These are phyloP conservation scores for Jaltomata sinuosa DNA, from an alignment of 257 asterid species.

Conservation along the genomic window DNA sequence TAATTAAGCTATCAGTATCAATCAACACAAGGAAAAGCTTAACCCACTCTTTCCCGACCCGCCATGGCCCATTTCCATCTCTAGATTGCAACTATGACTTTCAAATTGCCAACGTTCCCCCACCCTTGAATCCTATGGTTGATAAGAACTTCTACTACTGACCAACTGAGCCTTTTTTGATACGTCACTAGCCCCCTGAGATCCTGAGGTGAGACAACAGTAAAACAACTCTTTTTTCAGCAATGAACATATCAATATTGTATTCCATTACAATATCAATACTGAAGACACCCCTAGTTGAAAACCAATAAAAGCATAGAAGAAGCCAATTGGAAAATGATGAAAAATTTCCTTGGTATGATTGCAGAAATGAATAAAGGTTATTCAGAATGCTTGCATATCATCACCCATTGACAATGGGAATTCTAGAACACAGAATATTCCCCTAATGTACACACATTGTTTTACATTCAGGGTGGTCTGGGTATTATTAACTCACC, in stretches of 20 bases:
- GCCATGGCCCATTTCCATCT: neutral
- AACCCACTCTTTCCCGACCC: neutral
- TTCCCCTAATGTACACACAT: neutral
- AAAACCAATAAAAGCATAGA: neutral
- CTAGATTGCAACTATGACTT: neutral
- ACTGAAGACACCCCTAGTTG: neutral
- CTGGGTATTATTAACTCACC: neutral
- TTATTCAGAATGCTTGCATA: neutral
- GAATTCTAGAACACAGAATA: neutral
- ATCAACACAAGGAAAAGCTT: neutral
- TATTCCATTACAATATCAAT: neutral
- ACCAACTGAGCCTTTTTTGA: neutral
- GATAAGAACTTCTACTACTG: neutral
- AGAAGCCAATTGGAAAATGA: neutral
- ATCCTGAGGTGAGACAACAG: neutral
- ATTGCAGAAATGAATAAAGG: neutral
- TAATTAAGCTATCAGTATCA: too few species aligned
- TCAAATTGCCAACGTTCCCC: neutral
- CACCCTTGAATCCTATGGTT: neutral
- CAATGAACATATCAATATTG: neutral
- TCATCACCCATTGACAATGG: neutral
- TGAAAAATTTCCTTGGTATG: neutral
- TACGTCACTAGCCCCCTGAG: neutral
- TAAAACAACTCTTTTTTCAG: neutral
- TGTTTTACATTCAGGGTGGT: neutral